Conservation (phyloP, 2,329 filamentous ascomycete genomes). For the Colletotrichum godetiae region DNA sequence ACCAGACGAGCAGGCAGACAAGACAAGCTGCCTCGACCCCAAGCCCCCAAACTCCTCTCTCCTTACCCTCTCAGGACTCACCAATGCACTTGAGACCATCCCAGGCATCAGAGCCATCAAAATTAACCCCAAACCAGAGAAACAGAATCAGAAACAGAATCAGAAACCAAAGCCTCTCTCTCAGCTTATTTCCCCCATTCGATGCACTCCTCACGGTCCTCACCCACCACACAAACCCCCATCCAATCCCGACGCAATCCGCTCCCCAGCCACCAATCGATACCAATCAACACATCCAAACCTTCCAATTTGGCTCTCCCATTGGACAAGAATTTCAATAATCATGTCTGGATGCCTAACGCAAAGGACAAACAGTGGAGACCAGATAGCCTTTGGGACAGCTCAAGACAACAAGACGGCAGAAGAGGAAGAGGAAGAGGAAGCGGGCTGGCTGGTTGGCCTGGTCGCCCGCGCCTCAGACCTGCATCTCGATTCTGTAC, state of each 20-base stretch:
- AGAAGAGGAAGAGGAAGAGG: not conserved
- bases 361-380: not conserved
- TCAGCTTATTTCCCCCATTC: not conserved
- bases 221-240: not conserved
- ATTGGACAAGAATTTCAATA: not conserved
- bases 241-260: not conserved
- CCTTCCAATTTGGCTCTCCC: not conserved
- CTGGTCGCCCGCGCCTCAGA: slow-evolving; percentile 13
- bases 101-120: not conserved
- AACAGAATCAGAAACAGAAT: no score
- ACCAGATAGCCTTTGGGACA: not conserved
- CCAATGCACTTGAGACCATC: not conserved
- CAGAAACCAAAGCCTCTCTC: no score
- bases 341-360: not conserved
- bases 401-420: not conserved
- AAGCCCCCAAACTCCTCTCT: no score
- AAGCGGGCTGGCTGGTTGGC: not conserved
- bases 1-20: not conserved
- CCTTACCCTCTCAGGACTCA: no score
- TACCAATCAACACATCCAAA: not conserved
- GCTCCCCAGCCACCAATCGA: not conserved
- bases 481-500: slow-evolving; percentile 31
- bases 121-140: not conserved
- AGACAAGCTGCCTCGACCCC: not conserved
- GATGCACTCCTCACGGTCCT: no score